phyloP scores from a whole-genome alignment of 371 early-diverging fungal species.

The Mucor piriformis region DNA sequence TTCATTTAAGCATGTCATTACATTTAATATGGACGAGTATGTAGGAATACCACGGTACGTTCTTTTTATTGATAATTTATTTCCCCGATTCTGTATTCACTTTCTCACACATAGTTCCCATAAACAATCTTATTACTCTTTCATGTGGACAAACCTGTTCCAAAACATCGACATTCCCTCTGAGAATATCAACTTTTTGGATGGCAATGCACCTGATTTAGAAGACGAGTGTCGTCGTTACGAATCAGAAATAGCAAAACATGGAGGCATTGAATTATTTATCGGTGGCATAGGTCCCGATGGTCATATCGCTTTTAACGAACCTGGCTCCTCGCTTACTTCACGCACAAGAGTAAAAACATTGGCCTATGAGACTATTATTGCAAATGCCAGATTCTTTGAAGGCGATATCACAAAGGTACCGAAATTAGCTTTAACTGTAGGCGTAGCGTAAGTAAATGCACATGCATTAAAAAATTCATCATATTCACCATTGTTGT shows the following conservation, averaged over 20 bases:
- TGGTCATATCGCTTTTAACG: constrained; percentile 92
- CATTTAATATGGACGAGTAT: constrained; percentile 83
- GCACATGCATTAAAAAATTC: not conserved
- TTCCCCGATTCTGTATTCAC: constrained; percentile 1
- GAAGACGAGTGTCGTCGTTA: constrained; percentile 79
- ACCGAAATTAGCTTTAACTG: constrained; percentile 87
- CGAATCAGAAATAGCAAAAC: constrained; percentile 75
- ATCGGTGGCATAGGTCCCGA: constrained; percentile 87
- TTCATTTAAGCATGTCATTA: constrained; percentile 64
- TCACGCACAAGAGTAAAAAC: constrained; percentile 89
- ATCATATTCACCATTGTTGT: not conserved
- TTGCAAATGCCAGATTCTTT: constrained; percentile 90
- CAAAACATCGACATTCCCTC: constrained; percentile 80
- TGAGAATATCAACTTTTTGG: constrained; percentile 80
- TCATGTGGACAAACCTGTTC: constrained; percentile 87
- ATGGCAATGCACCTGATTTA: constrained; percentile 83
- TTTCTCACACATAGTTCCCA: constrained; percentile 55
- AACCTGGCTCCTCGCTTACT: constrained; percentile 87
- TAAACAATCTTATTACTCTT: constrained; percentile 85
- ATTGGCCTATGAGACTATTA: constrained; percentile 87
- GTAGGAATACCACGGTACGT: constrained; percentile 46
- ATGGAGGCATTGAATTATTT: constrained; percentile 86
- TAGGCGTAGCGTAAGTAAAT: constrained; percentile 79
- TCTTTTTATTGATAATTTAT: not conserved
- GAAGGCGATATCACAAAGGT: constrained; percentile 87